These are phyloP conservation scores for Botryotinia calthae DNA, from an alignment of 2,329 filamentous ascomycete genomes.

Conservation along the genomic window DNA sequence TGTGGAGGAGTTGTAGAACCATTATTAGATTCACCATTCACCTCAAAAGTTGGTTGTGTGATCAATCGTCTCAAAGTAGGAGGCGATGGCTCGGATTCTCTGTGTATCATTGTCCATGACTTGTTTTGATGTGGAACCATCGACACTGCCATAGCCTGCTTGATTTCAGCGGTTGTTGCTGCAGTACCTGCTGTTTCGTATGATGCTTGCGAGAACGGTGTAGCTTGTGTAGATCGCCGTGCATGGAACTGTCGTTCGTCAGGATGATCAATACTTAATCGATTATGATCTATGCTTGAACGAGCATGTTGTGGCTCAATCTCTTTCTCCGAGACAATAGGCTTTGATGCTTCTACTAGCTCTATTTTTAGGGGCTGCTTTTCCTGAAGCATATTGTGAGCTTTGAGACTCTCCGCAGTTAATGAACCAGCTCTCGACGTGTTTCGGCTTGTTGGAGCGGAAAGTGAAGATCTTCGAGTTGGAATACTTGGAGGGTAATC, in stretches of 20 bases:
- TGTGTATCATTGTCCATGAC: constrained; percentile 40
- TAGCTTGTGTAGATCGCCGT: constrained; percentile 55
- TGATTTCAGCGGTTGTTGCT: constrained; percentile 54
- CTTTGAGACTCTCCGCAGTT: constrained; percentile 56
- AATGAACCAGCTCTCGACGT: constrained; percentile 53
- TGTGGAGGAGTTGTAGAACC: constrained; percentile 54
- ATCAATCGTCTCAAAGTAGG: constrained; percentile 19
- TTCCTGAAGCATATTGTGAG: constrained; percentile 46
- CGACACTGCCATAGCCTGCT: constrained; percentile 60
- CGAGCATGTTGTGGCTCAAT: constrained; percentile 23
- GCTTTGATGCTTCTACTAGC: constrained; percentile 18
- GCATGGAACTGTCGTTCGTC: constrained; percentile 39
- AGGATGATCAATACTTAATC: constrained; percentile 42
- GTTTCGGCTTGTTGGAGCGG: constrained; percentile 60
- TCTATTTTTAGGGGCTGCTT: constrained; percentile 24
- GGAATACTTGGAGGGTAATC: constrained; percentile 60
- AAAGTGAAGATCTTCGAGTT: constrained; percentile 57
- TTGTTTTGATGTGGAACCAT: constrained; percentile 65
- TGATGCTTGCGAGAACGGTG: constrained; percentile 61
- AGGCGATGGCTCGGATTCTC: constrained; percentile 10
- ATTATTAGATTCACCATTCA: constrained; percentile 41
- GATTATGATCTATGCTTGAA: constrained; percentile 47
- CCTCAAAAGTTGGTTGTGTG: constrained; percentile 26
- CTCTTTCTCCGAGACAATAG: constrained; percentile 24
- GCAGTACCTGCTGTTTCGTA: constrained; percentile 57